Evolutionary conservation across 345 rosid species (phyloP).

Genomic region (Boechera retrofracta): DNA sequence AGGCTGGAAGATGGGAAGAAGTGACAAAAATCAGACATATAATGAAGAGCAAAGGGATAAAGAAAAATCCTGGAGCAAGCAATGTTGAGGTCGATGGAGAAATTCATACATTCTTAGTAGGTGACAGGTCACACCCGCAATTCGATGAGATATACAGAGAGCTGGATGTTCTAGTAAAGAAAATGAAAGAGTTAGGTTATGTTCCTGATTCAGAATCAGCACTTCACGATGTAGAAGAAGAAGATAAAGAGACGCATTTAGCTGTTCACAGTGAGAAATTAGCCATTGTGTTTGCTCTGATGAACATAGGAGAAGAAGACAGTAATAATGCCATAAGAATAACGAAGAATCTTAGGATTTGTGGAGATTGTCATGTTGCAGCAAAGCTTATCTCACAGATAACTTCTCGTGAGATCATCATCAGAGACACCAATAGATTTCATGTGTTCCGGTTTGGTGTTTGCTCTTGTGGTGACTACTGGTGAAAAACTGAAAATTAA

Average conservation of each 20-base stretch:
- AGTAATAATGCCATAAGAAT: slow-evolving; percentile 56
- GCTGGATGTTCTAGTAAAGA: slow-evolving; percentile 59
- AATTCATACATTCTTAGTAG: slow-evolving; percentile 67
- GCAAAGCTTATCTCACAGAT: slow-evolving; percentile 72
- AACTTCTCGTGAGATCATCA: slow-evolving; percentile 58
- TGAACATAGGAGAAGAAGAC: slow-evolving; percentile 56
- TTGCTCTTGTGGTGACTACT: slow-evolving; percentile 78
- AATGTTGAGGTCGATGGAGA: slow-evolving; percentile 60
- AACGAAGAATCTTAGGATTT: slow-evolving; percentile 79
- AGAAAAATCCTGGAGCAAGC: slow-evolving; percentile 68
- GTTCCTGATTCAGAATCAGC: slow-evolving; percentile 68
- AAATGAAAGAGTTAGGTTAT: slow-evolving; percentile 74
- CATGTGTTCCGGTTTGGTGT: slow-evolving; percentile 65
- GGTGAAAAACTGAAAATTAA: slow-evolving; percentile 46
- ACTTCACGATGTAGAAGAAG: slow-evolving; percentile 81
- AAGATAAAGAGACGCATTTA: slow-evolving; percentile 77
- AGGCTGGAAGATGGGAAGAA: slow-evolving; percentile 77
- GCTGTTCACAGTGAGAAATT: slow-evolving; percentile 81
- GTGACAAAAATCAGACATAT: slow-evolving; percentile 59
- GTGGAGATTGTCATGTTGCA: slow-evolving; percentile 77
- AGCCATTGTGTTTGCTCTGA: slow-evolving; percentile 71
- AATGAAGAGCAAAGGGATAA: slow-evolving; percentile 66
- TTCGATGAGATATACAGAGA: slow-evolving; percentile 55
- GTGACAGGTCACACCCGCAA: slow-evolving; percentile 61
- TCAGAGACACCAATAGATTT: slow-evolving; percentile 71